Evolutionary conservation across 768 basidiomycete genomes (phyloP).

Genomic region (Trametes villosa): DNA sequence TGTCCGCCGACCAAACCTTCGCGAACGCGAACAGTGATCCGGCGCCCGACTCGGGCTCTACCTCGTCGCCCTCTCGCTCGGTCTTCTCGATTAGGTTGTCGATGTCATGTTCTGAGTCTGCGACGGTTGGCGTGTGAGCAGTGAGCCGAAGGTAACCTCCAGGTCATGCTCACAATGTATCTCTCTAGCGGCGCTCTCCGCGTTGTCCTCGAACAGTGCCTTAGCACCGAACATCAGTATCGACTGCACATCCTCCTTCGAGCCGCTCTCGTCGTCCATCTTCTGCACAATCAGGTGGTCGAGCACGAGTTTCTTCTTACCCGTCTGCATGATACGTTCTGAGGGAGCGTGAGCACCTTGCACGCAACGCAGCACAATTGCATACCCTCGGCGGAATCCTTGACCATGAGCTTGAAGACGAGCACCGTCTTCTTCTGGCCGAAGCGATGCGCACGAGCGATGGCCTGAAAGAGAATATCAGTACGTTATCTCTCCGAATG

Average conservation of each 20-base stretch:
- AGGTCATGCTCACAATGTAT: conserved; percentile 59
- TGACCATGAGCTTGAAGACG: conserved; percentile 96
- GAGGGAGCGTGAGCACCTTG: neutral
- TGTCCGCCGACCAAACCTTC: conserved; percentile 88
- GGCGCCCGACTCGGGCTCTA: conserved; percentile 47
- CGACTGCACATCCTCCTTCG: conserved; percentile 80
- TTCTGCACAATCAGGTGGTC: conserved; percentile 97
- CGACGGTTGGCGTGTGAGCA: neutral
- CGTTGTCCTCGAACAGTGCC: conserved; percentile 75
- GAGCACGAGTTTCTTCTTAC: conserved; percentile 93
- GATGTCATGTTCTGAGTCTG: conserved; percentile 82
- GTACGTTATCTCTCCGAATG: neutral
- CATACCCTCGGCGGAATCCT: conserved; percentile 87
- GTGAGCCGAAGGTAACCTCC: neutral
- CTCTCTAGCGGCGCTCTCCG: conserved; percentile 54
- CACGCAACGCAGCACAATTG: neutral
- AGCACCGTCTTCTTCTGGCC: conserved; percentile 94
- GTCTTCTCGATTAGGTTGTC: conserved; percentile 87
- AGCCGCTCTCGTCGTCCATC: conserved; percentile 85
- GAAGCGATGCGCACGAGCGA: conserved; percentile 91
- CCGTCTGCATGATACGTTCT: conserved; percentile 91
- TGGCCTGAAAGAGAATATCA: conserved; percentile 62
- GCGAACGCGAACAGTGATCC: conserved; percentile 77
- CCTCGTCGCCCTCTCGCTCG: conserved; percentile 66
- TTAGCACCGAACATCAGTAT: conserved; percentile 90